A percentile compares a stretch with the other conserved stretches of the same genome.
Evolutionary conservation across 305 asterid genomes (phyloP).

Genomic region (Fraxinus sp.): DNA sequence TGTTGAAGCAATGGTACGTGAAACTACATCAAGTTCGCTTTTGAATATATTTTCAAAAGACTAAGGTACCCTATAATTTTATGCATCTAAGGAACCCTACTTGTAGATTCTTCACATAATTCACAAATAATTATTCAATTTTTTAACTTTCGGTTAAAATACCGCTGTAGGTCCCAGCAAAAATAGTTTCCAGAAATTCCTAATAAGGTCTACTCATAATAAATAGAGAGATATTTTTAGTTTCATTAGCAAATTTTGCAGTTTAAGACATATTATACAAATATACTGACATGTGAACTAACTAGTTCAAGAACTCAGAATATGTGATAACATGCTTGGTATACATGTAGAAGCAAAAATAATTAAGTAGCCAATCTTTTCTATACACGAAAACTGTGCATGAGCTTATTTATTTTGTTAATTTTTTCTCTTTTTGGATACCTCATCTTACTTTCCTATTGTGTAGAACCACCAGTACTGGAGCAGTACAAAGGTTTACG

Average conservation of each 20-base stretch:
- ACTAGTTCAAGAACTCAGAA: not conserved
- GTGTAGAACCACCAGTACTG: not conserved
- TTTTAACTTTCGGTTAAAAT: not conserved
- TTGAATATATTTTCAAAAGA: not conserved
- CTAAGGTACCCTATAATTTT: not conserved
- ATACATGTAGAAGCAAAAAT: not conserved
- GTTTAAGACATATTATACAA: not conserved
- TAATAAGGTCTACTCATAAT: not conserved
- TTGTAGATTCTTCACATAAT: not conserved
- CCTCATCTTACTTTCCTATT: not conserved
- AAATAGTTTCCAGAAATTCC: not conserved
- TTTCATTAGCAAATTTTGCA: not conserved
- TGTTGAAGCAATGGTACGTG: not conserved
- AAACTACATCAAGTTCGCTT: not conserved
- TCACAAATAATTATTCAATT: not conserved
- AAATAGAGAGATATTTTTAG: not conserved
- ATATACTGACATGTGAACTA: not conserved
- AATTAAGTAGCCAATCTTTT: not conserved
- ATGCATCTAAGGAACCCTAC: not conserved
- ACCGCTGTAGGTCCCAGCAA: not conserved
- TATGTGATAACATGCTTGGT: not conserved
- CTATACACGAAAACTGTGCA: not conserved
- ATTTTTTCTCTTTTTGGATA: slow-evolving; percentile 1
- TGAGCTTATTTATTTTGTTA: not conserved
- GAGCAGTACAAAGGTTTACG: not conserved